These are phyloP conservation scores for Alopecurus myosuroides DNA, from an alignment of 176 grass and related monocot species.

Conservation along the genomic window DNA sequence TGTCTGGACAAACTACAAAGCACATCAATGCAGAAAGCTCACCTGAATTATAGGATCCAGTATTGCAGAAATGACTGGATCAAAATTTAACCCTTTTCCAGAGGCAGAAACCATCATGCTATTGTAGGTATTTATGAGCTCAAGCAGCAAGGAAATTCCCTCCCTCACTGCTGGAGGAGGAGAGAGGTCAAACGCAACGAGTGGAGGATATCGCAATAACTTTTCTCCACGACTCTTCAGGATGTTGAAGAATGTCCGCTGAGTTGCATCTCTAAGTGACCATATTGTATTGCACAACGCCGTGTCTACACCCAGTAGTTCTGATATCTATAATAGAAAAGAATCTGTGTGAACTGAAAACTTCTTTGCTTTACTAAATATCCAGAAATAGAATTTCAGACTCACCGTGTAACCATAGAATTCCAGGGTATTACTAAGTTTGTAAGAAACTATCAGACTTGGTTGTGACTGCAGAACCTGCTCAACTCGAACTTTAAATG, in stretches of 20 bases:
- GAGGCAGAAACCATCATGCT: conserved; percentile 98
- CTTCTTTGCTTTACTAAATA: conserved; percentile 8
- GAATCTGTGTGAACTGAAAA: conserved; percentile 2
- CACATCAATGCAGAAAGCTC: conserved; percentile 1
- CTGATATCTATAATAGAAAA: conserved; percentile 74
- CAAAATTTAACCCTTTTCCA: conserved; percentile 71
- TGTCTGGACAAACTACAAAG: background rate
- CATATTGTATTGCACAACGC: conserved; percentile 83
- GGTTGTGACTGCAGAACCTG: conserved; percentile 98
- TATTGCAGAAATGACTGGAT: conserved; percentile 88
- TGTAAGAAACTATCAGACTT: conserved; percentile 83
- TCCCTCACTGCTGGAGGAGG: conserved; percentile 83
- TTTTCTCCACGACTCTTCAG: conserved; percentile 85
- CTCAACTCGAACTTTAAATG: conserved; percentile 97
- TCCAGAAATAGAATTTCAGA: conserved; percentile 15
- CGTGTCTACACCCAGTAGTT: conserved; percentile 77
- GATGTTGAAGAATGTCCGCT: conserved; percentile 90
- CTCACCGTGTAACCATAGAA: conserved; percentile 92
- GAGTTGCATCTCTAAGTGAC: conserved; percentile 71
- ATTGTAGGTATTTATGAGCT: conserved; percentile 84
- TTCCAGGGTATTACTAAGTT: conserved; percentile 91
- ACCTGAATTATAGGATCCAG: conserved; percentile 98
- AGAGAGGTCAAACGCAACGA: conserved; percentile 82
- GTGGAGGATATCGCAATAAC: conserved; percentile 80
- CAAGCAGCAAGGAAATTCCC: conserved; percentile 82